Evolutionary conservation across 192 early-diverging fungal genomes (phyloP), one percentile per base, ranked within the genome.

Genomic region (Entomortierella beljakovae): DNA sequence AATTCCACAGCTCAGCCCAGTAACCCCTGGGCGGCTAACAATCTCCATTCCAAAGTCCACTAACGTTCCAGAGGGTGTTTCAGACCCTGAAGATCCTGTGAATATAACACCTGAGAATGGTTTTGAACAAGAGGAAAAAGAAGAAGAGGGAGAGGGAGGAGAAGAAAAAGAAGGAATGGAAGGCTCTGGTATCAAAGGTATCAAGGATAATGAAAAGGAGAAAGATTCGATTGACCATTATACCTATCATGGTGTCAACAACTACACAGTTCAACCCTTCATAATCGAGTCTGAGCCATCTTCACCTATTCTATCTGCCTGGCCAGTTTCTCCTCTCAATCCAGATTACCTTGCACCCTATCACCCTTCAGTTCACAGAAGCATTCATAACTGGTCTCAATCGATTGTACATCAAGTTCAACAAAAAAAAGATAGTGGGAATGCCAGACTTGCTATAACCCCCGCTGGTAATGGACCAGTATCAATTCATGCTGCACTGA

Each of bases 291-390:
- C 61, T 4, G 74, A 70, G 26, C 35, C 74, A 0, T 61, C 74
- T 20, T 79, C 74, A 15, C 74, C 74, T 15, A 79, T 69, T 61
- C 67, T 79, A 11, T 8, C 61, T n/a, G 48, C 74, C 8, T 79
- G 74, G 74, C 28, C 57, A 10, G n/a, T 61, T 4, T 35, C 59
- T 10, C 55, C 40, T 3, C 42, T 60, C 37, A 64, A 79, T 35
- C 55, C 55, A 2, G 66, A 79, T 25, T 79, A 64, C 23, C 67
- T 79, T 0, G 61, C 66, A 3, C 74, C 74, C 7, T 79, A 79
- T 11, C 74, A 79, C 42, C 74, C 74, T 31, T 53, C 66, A 2
- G 55, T 61, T 23, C 74, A 79, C 50, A 79, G 70, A 49, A 59
- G 37, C n/a, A 28, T 79, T n/a, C 32, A 55, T 25, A 63, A 69